These are phyloP conservation scores for Helianthus tuberosus DNA, from an alignment of 129 eudicot species.

Conservation along the genomic window DNA sequence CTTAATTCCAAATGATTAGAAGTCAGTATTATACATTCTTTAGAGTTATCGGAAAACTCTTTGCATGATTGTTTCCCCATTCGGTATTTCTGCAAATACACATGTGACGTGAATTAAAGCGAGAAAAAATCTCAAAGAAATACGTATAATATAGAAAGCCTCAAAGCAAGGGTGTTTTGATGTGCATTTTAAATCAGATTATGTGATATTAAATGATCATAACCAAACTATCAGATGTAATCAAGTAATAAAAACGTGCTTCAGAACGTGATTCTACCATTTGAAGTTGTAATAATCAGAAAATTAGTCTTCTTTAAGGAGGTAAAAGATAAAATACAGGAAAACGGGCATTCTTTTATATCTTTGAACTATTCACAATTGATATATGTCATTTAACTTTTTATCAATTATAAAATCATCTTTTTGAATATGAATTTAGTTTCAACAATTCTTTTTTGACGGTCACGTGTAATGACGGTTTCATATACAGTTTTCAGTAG, in stretches of 20 bases:
- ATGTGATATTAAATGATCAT: not conserved
- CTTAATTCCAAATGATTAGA: slow-evolving; percentile 8
- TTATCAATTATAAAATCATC: not conserved
- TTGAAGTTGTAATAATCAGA: not conserved
- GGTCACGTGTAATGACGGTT: not conserved
- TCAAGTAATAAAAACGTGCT: not conserved
- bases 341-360: not conserved
- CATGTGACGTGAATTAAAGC: not conserved
- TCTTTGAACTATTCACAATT: not conserved
- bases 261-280: not conserved
- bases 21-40: slow-evolving; percentile 54
- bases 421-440: not conserved
- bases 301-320: not conserved
- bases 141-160: not conserved
- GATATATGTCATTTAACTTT: not conserved
- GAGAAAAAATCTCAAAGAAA: not conserved
- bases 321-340: not conserved
- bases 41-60: slow-evolving; percentile 65
- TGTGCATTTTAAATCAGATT: not conserved
- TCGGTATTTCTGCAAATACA: slow-evolving; percentile 60
- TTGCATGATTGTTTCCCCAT: slow-evolving; percentile 76
- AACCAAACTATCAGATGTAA: not conserved
- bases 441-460: not conserved
- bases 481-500: not conserved
- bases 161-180: not conserved